phyloP scores from a whole-genome alignment of 208 protist genomes.

The Trypanosoma mega region DNA sequence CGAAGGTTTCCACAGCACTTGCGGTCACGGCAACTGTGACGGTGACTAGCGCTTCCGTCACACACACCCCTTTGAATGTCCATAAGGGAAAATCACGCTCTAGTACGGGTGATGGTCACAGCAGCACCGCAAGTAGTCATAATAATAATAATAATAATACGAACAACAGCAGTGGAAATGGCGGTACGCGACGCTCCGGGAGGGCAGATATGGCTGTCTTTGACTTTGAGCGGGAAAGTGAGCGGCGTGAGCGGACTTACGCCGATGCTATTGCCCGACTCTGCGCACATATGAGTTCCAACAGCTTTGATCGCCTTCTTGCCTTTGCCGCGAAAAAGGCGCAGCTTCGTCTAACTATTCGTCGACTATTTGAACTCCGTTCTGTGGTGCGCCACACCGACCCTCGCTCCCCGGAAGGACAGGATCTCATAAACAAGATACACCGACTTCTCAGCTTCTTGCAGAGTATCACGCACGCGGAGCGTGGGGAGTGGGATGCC shows the following conservation, averaged over 20 bases:
- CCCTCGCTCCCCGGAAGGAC: slow-evolving; percentile 42
- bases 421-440: slow-evolving; percentile 56
- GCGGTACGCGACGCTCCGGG: slow-evolving; percentile 6
- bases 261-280: slow-evolving; percentile 51
- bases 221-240: slow-evolving; percentile 65
- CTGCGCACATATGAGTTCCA: slow-evolving; percentile 38
- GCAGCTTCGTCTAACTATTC: slow-evolving; percentile 36
- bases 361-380: slow-evolving; percentile 59
- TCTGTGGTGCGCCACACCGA: slow-evolving; percentile 34
- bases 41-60: too few species aligned
- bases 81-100: too few species aligned
- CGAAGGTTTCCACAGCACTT: neutral
- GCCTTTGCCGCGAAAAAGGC: slow-evolving; percentile 47
- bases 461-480: slow-evolving; percentile 46
- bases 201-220: slow-evolving; percentile 33
- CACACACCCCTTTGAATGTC: too few species aligned
- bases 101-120: too few species aligned
- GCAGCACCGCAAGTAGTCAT: too few species aligned
- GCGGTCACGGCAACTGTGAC: too few species aligned
- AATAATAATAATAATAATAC: too few species aligned
- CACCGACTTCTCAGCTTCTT: slow-evolving; percentile 70
- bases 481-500: slow-evolving; percentile 57
- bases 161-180: too few species aligned
- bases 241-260: slow-evolving; percentile 31
- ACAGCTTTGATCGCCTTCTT: slow-evolving; percentile 46